These are phyloP conservation scores for Mortierella sp. DNA, from an alignment of 371 early-diverging fungal genomes.

Conservation along the genomic window DNA sequence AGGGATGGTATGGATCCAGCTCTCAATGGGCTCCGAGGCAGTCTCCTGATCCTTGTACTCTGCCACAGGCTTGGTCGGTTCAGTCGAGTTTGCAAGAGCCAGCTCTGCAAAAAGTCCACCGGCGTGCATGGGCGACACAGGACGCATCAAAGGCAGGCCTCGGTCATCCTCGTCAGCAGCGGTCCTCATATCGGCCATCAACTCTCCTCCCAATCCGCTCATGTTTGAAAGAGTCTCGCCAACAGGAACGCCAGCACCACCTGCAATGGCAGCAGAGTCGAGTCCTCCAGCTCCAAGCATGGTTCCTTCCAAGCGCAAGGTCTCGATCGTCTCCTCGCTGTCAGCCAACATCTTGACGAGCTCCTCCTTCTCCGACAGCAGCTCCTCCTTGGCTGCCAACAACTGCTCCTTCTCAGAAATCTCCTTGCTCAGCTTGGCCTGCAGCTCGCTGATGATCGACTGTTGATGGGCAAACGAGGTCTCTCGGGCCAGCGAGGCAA, in stretches of 20 bases:
- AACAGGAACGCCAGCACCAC: not conserved
- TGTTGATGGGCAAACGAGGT: constrained; percentile 55
- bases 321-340: constrained; percentile 21
- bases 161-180: not conserved
- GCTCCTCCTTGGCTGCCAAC: constrained; percentile 22
- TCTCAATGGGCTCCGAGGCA: constrained; percentile 26
- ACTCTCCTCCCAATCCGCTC: not conserved
- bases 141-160: not conserved
- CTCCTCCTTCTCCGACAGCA: constrained; percentile 40
- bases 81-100: constrained; percentile 22
- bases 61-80: not conserved
- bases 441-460: constrained; percentile 55
- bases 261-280: constrained; percentile 2
- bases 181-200: not conserved
- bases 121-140: not conserved
- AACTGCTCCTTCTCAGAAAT: constrained; percentile 43
- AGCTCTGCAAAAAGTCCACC: constrained; percentile 36
- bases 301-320: constrained; percentile 38
- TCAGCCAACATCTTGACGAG: constrained; percentile 67
- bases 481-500: constrained; percentile 57
- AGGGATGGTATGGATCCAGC: constrained; percentile 24
- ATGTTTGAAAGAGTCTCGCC: not conserved
- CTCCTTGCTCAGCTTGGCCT: constrained; percentile 44
- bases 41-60: constrained; percentile 30
- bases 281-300: not conserved